Evolutionary conservation across 2,329 filamentous ascomycete species (phyloP), one percentile per base, ranked within the genome.

Genomic region (Biscogniauxia marginata): DNA sequence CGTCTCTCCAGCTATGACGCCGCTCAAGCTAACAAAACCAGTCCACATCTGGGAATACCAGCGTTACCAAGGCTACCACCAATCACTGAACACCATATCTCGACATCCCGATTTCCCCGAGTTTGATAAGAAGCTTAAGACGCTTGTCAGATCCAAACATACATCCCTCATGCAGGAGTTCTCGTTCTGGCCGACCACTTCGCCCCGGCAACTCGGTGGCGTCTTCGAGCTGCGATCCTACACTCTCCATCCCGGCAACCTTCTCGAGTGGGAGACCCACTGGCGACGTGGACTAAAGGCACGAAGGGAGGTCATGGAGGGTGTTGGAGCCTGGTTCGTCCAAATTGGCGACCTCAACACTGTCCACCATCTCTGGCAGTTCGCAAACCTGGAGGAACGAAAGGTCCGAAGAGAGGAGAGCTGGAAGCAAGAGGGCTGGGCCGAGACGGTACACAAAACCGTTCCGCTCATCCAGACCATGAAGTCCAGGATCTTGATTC

Each of bases 41-140:
- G 95, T 99, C 50, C 95, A 99, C 73, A 99, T 99, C 69, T 99
- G 95, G 95, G 95, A 99, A 75, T 99, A 99, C 75, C 93, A 98
- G 75, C 89, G 93, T 67, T 99, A 98, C 77, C 84, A 93, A 66
- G 95, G 95, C 59, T 98, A 98, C 75, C 95, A 99, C 75, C 86
- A 89, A 58, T 98, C 95, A 19, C 82, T 96, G 48, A 84, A 97
- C 78, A 85, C 83, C 65, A 96, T 98, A 64, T 86, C 90, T 58
- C 78, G 82, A 65, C 91, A 96, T 68, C 89, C 91, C 61, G 91
- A 92, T 18, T 98, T 91, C 73, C 77, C 86, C 64, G 88, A 84
- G 8, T 97, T 97, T 71, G 91, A 96, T 71, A 79, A 78, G 61
- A 90, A 93, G 76, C 87, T 99, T 52, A 93, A 92, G 75, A 81